phyloP scores from a whole-genome alignment of 2,329 filamentous ascomycete species.

The Stemphylium vesicarium region DNA sequence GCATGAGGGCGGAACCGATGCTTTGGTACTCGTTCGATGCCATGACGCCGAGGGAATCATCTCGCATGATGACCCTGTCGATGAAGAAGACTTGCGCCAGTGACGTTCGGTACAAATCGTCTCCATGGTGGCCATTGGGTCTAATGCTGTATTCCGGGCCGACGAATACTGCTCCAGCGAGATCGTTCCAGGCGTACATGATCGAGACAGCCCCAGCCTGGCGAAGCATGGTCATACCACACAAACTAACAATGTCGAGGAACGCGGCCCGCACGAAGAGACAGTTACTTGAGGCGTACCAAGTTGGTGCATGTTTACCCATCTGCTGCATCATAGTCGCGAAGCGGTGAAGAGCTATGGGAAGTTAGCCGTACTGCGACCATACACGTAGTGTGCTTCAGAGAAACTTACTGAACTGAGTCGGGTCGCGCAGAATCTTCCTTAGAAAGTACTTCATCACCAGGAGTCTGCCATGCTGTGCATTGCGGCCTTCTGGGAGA shows the following conservation, averaged over 20 bases:
- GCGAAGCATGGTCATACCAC: slow-evolving; percentile 31
- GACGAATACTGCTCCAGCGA: slow-evolving; percentile 25
- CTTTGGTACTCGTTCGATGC: slow-evolving; percentile 27
- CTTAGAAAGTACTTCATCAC: slow-evolving; percentile 41
- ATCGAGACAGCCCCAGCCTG: slow-evolving; percentile 23
- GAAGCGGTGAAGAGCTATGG: slow-evolving; percentile 24
- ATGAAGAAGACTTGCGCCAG: slow-evolving; percentile 33
- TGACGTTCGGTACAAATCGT: slow-evolving; percentile 27
- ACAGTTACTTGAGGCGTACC: slow-evolving; percentile 34
- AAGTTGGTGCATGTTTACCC: slow-evolving; percentile 11
- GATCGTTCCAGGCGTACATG: slow-evolving; percentile 27
- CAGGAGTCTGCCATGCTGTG: slow-evolving; percentile 41
- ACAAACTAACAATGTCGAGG: slow-evolving; percentile 44
- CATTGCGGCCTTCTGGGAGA: slow-evolving; percentile 26
- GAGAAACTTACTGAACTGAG: slow-evolving; percentile 17
- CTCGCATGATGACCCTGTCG: slow-evolving; percentile 33
- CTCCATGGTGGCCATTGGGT: slow-evolving; percentile 11
- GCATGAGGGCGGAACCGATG: slow-evolving; percentile 31
- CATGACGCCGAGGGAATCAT: slow-evolving; percentile 14
- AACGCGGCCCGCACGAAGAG: slow-evolving; percentile 45
- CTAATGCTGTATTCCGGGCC: slow-evolving; percentile 27
- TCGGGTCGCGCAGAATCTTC: slow-evolving; percentile 25
- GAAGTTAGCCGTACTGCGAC: slow-evolving; percentile 1
- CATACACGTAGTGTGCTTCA: no score
- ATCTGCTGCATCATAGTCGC: slow-evolving; percentile 29